phyloP scores from a whole-genome alignment of 768 basidiomycete species.

The Lyophyllum atratum region DNA sequence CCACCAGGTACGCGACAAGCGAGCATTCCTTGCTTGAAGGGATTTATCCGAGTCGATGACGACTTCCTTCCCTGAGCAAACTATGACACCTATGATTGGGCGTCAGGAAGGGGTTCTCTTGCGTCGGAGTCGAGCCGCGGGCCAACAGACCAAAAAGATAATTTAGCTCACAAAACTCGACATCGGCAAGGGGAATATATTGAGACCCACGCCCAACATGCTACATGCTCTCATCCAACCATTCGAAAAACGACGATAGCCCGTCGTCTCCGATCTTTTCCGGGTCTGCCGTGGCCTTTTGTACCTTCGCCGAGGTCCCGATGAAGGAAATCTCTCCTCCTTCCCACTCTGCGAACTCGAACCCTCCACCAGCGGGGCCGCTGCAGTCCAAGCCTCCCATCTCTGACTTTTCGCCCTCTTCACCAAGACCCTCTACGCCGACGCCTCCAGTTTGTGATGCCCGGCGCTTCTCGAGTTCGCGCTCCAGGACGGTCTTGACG shows the following conservation, averaged over 20 bases:
- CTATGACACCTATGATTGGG: too few species aligned
- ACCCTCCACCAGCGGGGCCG: slow-evolving; percentile 50
- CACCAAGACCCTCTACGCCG: slow-evolving; percentile 73
- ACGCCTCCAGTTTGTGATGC: slow-evolving; percentile 64
- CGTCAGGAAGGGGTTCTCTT: too few species aligned
- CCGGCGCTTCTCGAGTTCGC: slow-evolving; percentile 81
- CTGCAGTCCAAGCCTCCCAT: slow-evolving; percentile 77
- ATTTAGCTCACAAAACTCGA: too few species aligned
- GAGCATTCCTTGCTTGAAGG: too few species aligned
- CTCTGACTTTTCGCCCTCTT: slow-evolving; percentile 63
- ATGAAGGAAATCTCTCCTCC: slow-evolving; percentile 76
- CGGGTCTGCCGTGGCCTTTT: slow-evolving; percentile 24
- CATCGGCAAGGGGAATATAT: neutral
- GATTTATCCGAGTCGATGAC: too few species aligned
- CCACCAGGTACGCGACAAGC: too few species aligned
- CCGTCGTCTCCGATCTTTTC: slow-evolving; percentile 42
- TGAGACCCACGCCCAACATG: neutral
- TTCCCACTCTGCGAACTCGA: slow-evolving; percentile 83
- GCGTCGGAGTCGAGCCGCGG: too few species aligned
- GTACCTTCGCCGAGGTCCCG: slow-evolving; percentile 51
- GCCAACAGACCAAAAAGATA: neutral
- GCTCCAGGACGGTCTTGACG: slow-evolving; percentile 77
- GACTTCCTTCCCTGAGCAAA: too few species aligned
- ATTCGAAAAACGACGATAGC: slow-evolving; percentile 44
- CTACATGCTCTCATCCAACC: slow-evolving; percentile 48